These are phyloP conservation scores for Sugiyamaella paludigena DNA, from an alignment of 1,139 yeast genomes.

Conservation along the genomic window DNA sequence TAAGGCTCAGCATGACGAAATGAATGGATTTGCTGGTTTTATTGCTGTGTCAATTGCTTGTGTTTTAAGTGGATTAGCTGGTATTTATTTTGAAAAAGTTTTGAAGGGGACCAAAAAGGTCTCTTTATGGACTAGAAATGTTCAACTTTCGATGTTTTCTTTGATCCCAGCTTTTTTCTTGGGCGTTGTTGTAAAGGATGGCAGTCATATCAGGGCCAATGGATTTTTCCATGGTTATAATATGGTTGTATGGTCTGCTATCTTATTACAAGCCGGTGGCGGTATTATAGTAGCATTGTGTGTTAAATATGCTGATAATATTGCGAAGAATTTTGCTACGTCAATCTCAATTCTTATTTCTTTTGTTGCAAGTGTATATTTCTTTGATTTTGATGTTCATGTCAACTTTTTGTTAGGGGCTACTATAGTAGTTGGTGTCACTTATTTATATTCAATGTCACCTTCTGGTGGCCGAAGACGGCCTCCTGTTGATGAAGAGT, in stretches of 20 bases:
- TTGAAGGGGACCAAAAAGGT: slow-evolving; percentile 39
- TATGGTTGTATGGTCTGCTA: slow-evolving; percentile 40
- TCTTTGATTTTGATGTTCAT: slow-evolving; percentile 39
- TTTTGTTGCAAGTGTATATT: slow-evolving; percentile 39
- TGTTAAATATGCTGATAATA: slow-evolving; percentile 45
- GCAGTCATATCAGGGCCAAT: slow-evolving; percentile 34
- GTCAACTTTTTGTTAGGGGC: slow-evolving; percentile 41
- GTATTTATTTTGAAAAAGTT: slow-evolving; percentile 45
- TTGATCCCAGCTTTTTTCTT: slow-evolving; percentile 42
- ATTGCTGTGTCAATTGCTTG: slow-evolving; percentile 42
- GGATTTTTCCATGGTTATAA: slow-evolving; percentile 45
- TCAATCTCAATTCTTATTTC: slow-evolving; percentile 43
- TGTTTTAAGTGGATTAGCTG: slow-evolving; percentile 42
- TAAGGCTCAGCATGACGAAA: slow-evolving; percentile 21
- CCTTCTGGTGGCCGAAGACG: slow-evolving; percentile 5
- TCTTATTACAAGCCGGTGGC: slow-evolving; percentile 43
- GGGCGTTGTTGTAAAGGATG: slow-evolving; percentile 41
- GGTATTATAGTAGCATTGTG: slow-evolving; percentile 44
- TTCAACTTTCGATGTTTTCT: slow-evolving; percentile 43
- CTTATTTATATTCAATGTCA: slow-evolving; percentile 35
- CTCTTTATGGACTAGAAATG: slow-evolving; percentile 43
- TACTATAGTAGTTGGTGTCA: slow-evolving; percentile 39
- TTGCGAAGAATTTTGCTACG: slow-evolving; percentile 45
- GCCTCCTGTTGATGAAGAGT: slow-evolving; percentile 5
- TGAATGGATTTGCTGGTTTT: slow-evolving; percentile 37